Evolutionary conservation across 1,139 yeast species (phyloP), one percentile per base, ranked within the genome.

Genomic region (Hemisphaericaspora xylofermentans): DNA sequence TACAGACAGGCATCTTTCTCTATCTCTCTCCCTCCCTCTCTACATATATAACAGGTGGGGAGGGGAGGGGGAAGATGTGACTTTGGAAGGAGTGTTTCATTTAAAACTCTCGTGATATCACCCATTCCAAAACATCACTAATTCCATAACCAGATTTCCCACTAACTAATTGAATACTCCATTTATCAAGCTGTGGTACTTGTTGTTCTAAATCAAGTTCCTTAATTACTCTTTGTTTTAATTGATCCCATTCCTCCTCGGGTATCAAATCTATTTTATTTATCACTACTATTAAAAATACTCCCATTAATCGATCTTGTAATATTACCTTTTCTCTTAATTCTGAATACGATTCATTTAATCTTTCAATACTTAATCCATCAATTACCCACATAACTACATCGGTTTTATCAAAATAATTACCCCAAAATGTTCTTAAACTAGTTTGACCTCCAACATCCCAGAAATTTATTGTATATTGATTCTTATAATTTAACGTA

Each of bases 361-460:
- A 64, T 40, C 97, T 64, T 41, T 79, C 82, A 33, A 74, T 58
- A 31, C 81, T 78, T 46, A 78, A 68, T 3, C 81, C 76, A 61
- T 93, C 98, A 9, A 91, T 76, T n/a, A 91, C 96, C 97, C 98
- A 91, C n/a, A 91, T 63, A 19, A 91, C 70, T 12, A 81, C 78
- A 53, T 91, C 93, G 6, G 96, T 86, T 51, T 80, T 80, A 48
- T 89, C 97, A 57, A 86, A 89, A 63, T 89, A 88, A 63, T 89
- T 89, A 44, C 87, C 80, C 97, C 97, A 88, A 59, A 88, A 88
- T 16, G 88, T 80, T 36, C 96, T 71, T 37, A 88, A 64, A 14
- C 87, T 76, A 12, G 76, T 68, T 58, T 89, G 96, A 0, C 97
- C 97, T 2, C 97, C 97, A 9, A 89, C 81, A 56, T 88, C 97